Evolutionary conservation across 768 basidiomycete genomes (phyloP), one percentile per base, ranked within the genome.

Genomic region (Leccinellum rugosiceps): DNA sequence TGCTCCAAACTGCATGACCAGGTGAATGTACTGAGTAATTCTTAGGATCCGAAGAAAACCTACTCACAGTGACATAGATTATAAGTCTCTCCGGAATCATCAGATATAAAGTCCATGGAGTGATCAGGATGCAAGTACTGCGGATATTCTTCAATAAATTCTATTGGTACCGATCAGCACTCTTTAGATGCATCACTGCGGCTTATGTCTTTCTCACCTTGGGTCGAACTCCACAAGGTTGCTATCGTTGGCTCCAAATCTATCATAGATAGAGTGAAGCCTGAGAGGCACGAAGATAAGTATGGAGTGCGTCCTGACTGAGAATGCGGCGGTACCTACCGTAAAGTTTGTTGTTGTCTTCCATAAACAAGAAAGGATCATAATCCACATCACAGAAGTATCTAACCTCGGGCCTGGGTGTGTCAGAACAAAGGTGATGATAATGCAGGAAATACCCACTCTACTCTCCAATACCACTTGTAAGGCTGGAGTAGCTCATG

Each of bases 1-100:
- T 97, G 63, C 86, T 90, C 92, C 92, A 94, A 77, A 92, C 90
- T 92, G 54, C 8, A 25, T 2, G 26, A 19, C 19, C 21, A 43
- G 35, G 11, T 65, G n/a, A 63, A 48, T 26, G 25, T 50, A n/a
- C 17, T 7, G 15, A 21, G 30, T 32, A 6, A 43, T 5, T 2
- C 14, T 5, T 19, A 0, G 10, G 10, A 17, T 15, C 26, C 2
- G 3, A 34, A 48, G 21, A 41, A 21, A n/a, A 30, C 11, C 38
- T 1, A 13, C 83, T 63, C 60, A 85, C 83, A 86, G 62, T 86
- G 84, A 63, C 86, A 88, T 48, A 78, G 69, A 71, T 87, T 88
- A 66, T 86, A 88, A 0, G 76, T 77, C 41, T 82, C 76, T 2
- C 86, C 87, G 4, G 79, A 77, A 65, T 94, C 79, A 49, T 89